A percentile compares a stretch with the other conserved stretches of the same genome.
These are phyloP conservation scores for Ogataea dorogensis DNA, from an alignment of 805 yeast species.

Conservation along the genomic window DNA sequence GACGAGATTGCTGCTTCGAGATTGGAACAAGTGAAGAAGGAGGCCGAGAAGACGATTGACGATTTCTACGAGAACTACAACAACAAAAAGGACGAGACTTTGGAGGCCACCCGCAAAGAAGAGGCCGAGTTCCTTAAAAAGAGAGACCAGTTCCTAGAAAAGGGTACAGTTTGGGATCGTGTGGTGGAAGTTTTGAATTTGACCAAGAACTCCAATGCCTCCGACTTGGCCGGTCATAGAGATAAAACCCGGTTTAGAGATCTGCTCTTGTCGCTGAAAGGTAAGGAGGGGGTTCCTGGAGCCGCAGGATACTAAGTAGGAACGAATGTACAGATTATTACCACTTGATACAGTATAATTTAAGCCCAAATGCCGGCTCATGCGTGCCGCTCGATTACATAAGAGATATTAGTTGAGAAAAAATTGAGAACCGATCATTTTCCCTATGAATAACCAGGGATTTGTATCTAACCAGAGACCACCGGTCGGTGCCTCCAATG, in stretches of 20 bases:
- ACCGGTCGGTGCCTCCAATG: slow-evolving; percentile 4
- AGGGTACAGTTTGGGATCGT: slow-evolving; percentile 56
- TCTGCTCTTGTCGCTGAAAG: slow-evolving; percentile 50
- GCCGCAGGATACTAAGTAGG: slow-evolving; percentile 47
- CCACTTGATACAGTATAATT: not conserved
- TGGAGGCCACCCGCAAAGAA: slow-evolving; percentile 61
- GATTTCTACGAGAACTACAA: slow-evolving; percentile 92
- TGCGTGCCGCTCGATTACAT: slow-evolving; percentile 3
- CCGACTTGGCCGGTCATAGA: slow-evolving; percentile 35
- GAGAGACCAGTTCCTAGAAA: slow-evolving; percentile 62
- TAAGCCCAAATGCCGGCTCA: not conserved
- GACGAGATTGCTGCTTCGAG: slow-evolving; percentile 68
- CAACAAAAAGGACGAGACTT: slow-evolving; percentile 69
- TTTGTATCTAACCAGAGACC: slow-evolving; percentile 8
- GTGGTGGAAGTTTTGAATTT: slow-evolving; percentile 45
- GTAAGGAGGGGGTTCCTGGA: slow-evolving; percentile 55
- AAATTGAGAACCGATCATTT: slow-evolving; percentile 10
- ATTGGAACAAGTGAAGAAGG: slow-evolving; percentile 63
- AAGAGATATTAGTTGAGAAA: slow-evolving; percentile 6
- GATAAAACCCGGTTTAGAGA: slow-evolving; percentile 55
- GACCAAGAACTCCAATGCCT: slow-evolving; percentile 35
- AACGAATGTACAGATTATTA: slow-evolving; percentile 1
- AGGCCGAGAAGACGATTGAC: slow-evolving; percentile 81
- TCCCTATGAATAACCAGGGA: slow-evolving; percentile 14
- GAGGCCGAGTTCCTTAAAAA: slow-evolving; percentile 69